These are phyloP conservation scores for Malania oleifera DNA, from an alignment of 164 flowering plant genomes.

Conservation along the genomic window DNA sequence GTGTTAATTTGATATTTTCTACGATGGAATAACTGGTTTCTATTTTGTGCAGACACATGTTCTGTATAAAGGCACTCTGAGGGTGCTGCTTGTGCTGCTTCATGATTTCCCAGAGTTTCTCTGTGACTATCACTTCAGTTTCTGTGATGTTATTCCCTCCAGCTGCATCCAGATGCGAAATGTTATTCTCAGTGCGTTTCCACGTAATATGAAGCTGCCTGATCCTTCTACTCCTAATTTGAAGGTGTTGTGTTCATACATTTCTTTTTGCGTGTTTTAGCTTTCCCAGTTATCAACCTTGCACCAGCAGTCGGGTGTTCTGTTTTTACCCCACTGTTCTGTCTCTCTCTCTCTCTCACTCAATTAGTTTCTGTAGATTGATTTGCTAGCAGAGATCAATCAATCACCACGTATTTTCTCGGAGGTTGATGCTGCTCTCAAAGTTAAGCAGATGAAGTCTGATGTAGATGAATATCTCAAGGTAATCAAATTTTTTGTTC, in stretches of 20 bases:
- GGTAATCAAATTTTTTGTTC: constrained; percentile 33
- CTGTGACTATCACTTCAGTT: constrained; percentile 95
- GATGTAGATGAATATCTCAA: constrained; percentile 91
- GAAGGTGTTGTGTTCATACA: constrained; percentile 44
- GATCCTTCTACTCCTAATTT: constrained; percentile 97
- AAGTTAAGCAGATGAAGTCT: constrained; percentile 76
- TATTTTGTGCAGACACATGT: constrained; percentile 58
- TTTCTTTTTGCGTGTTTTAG: background rate
- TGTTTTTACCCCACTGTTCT: no score
- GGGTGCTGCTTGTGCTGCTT: constrained; percentile 88
- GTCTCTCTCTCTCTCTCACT: background rate
- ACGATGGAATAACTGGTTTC: background rate
- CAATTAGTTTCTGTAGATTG: constrained; percentile 50
- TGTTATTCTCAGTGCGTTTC: constrained; percentile 96
- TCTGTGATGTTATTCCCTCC: constrained; percentile 96
- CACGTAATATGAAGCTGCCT: constrained; percentile 95
- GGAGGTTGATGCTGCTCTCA: constrained; percentile 90
- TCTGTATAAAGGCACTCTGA: constrained; percentile 87
- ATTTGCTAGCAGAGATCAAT: constrained; percentile 80
- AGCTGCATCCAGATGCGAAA: constrained; percentile 99
- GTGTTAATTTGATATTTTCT: background rate
- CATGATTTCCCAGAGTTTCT: constrained; percentile 99
- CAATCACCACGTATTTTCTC: constrained; percentile 80
- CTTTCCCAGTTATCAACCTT: background rate
- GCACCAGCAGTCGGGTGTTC: no score